phyloP scores from a whole-genome alignment of 768 basidiomycete genomes.

The Cyclocybe aegerita region DNA sequence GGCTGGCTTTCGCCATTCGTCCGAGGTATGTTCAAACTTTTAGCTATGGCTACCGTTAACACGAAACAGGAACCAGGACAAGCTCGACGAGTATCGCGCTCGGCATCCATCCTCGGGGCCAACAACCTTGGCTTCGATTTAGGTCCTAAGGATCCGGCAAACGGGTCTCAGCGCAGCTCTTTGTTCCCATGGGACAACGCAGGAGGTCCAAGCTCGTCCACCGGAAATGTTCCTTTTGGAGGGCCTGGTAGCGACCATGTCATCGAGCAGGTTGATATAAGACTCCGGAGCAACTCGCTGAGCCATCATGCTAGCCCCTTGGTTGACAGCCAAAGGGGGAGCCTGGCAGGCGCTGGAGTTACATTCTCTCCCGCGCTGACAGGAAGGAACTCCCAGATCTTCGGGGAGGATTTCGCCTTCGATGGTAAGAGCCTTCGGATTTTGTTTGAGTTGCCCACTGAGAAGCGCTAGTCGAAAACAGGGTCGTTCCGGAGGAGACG shows the following conservation, averaged over 20 bases:
- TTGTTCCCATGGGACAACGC: conserved; percentile 87
- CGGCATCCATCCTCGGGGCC: conserved; percentile 47
- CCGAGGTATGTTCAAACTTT: conserved; percentile 47
- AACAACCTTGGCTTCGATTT: conserved; percentile 47
- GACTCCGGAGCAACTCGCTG: conserved; percentile 50
- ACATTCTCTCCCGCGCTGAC: conserved; percentile 56
- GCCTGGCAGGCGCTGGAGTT: conserved; percentile 31
- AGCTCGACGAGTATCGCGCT: conserved; percentile 70
- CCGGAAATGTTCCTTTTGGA: conserved; percentile 34
- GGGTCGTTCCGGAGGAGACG: conserved; percentile 13
- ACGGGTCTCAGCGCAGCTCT: conserved; percentile 64
- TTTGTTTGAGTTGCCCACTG: too few species aligned
- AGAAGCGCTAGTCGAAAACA: conserved; percentile 10
- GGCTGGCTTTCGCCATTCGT: conserved; percentile 37
- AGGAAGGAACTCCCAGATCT: conserved; percentile 38
- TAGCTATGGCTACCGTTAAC: background rate
- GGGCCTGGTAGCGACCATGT: conserved; percentile 42
- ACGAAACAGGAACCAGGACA: conserved; percentile 75
- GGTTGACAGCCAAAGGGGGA: conserved; percentile 46
- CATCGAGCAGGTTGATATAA: conserved; percentile 52
- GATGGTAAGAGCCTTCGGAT: conserved; percentile 44
- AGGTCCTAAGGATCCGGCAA: conserved; percentile 32
- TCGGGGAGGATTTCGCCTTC: conserved; percentile 65
- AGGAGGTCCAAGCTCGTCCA: conserved; percentile 56
- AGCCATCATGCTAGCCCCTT: conserved; percentile 62